phyloP scores from a whole-genome alignment of 2,329 filamentous ascomycete genomes.

The Scolecobasidium constrictum region DNA sequence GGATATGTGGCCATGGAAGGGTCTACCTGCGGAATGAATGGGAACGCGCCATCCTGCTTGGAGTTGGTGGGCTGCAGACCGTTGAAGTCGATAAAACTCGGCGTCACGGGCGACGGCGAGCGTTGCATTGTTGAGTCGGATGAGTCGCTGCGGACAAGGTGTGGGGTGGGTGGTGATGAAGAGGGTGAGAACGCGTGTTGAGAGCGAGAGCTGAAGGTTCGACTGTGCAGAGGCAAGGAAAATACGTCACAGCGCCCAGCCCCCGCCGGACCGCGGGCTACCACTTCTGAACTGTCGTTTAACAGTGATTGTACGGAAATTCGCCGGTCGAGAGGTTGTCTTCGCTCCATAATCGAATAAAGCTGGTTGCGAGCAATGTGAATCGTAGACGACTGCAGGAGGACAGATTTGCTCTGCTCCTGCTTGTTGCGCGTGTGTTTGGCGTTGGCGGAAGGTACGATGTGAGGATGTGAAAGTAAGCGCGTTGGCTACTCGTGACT shows the following conservation, averaged over 20 bases:
- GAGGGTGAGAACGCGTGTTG: constrained; percentile 31
- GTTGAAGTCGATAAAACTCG: constrained; percentile 22
- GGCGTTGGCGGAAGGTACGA: no score
- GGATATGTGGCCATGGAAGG: background rate
- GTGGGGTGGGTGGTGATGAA: constrained; percentile 35
- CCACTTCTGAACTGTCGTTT: constrained; percentile 5
- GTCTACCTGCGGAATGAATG: background rate
- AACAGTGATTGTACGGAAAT: no score
- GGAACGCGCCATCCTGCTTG: background rate
- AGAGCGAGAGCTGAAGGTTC: constrained; percentile 25
- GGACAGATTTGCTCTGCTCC: no score
- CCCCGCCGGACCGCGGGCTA: constrained; percentile 5
- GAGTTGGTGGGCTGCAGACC: background rate
- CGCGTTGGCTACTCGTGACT: no score
- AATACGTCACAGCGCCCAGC: constrained; percentile 25
- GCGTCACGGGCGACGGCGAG: constrained; percentile 37
- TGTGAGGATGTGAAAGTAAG: no score
- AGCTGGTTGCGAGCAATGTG: no score
- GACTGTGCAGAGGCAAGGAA: constrained; percentile 24
- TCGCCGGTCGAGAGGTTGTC: no score
- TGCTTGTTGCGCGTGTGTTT: no score
- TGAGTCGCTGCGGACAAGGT: constrained; percentile 34
- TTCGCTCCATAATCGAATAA: no score
- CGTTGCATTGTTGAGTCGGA: constrained; percentile 32
- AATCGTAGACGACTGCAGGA: no score